Percentiles rank a stretch among this genome's conserved stretches.
Evolutionary conservation across 2,329 filamentous ascomycete genomes (phyloP).

Genomic region (Colletotrichum tropicicola): DNA sequence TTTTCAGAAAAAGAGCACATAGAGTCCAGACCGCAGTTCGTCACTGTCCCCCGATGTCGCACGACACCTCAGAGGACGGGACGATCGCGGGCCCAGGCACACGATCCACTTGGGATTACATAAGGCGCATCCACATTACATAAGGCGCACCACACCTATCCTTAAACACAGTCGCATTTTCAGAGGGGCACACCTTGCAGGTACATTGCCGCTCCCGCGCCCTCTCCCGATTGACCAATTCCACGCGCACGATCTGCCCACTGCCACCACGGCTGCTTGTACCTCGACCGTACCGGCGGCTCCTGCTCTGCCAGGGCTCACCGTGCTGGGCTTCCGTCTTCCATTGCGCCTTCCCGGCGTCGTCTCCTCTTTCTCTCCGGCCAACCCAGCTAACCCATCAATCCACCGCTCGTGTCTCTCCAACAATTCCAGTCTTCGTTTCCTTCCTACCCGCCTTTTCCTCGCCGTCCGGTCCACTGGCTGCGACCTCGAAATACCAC

Average conservation of each 20-base stretch:
- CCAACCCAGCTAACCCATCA: constrained; percentile 20
- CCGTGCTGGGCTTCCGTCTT: neutral
- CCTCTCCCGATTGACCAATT: constrained; percentile 3
- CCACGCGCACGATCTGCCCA: neutral
- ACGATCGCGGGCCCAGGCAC: too few species aligned
- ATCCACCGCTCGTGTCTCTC: neutral
- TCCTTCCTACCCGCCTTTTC: constrained; percentile 6
- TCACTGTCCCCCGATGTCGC: neutral
- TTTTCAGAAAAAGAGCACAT: neutral
- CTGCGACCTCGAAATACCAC: neutral
- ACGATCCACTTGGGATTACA: too few species aligned
- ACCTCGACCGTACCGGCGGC: constrained; percentile 21
- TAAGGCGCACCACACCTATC: too few species aligned
- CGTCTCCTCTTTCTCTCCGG: constrained; percentile 8
- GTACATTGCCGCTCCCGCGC: constrained; percentile 11
- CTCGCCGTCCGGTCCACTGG: neutral
- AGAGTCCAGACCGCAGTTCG: neutral
- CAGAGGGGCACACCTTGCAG: constrained; percentile 22
- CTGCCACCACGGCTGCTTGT: neutral
- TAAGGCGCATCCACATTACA: too few species aligned
- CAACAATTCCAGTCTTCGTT: constrained; percentile 12
- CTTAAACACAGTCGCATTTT: constrained; percentile 18
- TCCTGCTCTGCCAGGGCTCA: neutral
- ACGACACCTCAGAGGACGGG: too few species aligned
- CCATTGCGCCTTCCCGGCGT: too few species aligned